Evolutionary conservation across 345 rosid genomes (phyloP).

Genomic region (Geranium brycei): DNA sequence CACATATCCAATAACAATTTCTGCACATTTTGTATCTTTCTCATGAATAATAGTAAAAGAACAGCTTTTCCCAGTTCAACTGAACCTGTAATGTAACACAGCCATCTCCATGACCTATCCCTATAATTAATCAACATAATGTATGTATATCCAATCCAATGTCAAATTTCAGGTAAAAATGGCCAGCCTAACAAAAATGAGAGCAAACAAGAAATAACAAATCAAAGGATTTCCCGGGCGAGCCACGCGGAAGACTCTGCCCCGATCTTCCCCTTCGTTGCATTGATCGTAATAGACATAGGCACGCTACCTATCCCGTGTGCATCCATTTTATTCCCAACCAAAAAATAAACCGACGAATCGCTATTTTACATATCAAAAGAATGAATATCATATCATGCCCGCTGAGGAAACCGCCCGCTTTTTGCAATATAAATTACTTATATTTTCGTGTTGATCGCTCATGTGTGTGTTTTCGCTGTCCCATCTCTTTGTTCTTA

Average conservation of each 20-base stretch:
- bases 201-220: slow-evolving; percentile 11
- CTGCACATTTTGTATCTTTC: slow-evolving; percentile 38
- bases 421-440: slow-evolving; percentile 17
- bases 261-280: slow-evolving; percentile 18
- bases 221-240: slow-evolving; percentile 1
- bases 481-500: slow-evolving; percentile 18
- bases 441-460: no score
- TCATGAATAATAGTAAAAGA: slow-evolving; percentile 16
- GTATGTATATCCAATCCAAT: not conserved
- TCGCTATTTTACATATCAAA: slow-evolving; percentile 35
- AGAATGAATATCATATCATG: slow-evolving; percentile 33
- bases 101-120: slow-evolving; percentile 34
- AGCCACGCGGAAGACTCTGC: slow-evolving; percentile 13
- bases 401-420: slow-evolving; percentile 4
- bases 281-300: slow-evolving; percentile 11
- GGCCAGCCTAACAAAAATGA: slow-evolving; percentile 11
- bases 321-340: slow-evolving; percentile 22
- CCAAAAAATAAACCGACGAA: slow-evolving; percentile 22
- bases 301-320: slow-evolving; percentile 14
- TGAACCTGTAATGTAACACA: slow-evolving; percentile 35
- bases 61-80: slow-evolving; percentile 23
- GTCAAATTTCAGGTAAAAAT: slow-evolving; percentile 9
- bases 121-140: slow-evolving; percentile 21
- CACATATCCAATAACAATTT: slow-evolving; percentile 17
- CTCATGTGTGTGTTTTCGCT: slow-evolving; percentile 20